Percentiles rank a stretch among this genome's conserved stretches.
Evolutionary conservation across 257 asterid genomes (phyloP).

Genomic region (Solanum ossicruentum): DNA sequence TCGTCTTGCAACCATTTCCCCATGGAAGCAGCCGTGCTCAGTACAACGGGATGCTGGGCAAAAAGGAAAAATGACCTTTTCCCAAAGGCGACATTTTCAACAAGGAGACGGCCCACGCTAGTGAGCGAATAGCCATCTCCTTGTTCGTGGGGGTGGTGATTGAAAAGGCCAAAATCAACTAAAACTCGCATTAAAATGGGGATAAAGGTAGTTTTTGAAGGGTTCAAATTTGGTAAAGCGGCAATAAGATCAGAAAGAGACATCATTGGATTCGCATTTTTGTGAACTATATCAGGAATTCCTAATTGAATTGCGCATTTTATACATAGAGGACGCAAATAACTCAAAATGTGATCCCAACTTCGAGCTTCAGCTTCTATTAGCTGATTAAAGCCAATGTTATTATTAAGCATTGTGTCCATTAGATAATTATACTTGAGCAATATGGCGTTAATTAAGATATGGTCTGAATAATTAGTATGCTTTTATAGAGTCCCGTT

Average conservation of each 20-base stretch:
- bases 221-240: background rate
- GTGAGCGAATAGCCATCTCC: background rate
- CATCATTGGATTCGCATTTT: background rate
- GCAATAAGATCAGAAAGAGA: background rate
- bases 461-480: background rate
- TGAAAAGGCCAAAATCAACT: background rate
- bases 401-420: background rate
- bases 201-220: background rate
- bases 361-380: background rate
- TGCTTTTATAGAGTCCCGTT: background rate
- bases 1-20: background rate
- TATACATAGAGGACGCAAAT: background rate
- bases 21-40: background rate
- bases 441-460: background rate
- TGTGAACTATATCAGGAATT: background rate
- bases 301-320: background rate
- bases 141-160: background rate
- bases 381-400: background rate
- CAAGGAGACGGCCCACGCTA: background rate
- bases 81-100: background rate
- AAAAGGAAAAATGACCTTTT: background rate
- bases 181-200: background rate
- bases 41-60: background rate
- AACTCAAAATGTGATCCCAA: background rate
- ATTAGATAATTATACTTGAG: background rate